Evolutionary conservation across 1,284 basidiomycete species (phyloP).

Genomic region (Ceratobasidium sp.): DNA sequence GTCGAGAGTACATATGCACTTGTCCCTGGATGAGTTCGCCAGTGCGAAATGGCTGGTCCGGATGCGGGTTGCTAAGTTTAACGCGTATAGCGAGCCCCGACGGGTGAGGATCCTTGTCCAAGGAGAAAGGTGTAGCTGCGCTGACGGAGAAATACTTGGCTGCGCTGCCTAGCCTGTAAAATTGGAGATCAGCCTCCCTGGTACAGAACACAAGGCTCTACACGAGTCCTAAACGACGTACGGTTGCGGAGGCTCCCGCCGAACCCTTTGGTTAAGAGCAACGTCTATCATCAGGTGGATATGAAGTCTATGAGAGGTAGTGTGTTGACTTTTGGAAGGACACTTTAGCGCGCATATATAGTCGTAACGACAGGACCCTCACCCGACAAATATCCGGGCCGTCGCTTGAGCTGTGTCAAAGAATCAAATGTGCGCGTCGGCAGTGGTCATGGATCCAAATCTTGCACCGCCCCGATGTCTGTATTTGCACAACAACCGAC

Average conservation of each 20-base stretch:
- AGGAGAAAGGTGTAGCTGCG: constrained; percentile 25
- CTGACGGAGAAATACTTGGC: constrained; percentile 35
- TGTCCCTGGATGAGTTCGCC: constrained; percentile 27
- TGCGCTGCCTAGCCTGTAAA: constrained; percentile 17
- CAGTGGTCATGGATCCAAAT: too few relatives aligned
- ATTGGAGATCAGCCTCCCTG: background rate
- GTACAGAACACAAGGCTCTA: background rate
- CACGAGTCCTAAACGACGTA: background rate
- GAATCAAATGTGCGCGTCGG: too few relatives aligned
- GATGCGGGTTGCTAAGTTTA: constrained; percentile 30
- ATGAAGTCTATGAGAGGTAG: too few relatives aligned
- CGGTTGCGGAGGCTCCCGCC: constrained; percentile 24
- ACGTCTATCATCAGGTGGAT: background rate
- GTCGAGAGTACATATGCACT: constrained; percentile 21
- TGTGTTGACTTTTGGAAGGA: too few relatives aligned
- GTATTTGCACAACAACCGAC: too few relatives aligned
- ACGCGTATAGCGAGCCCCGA: constrained; percentile 23
- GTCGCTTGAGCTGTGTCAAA: too few relatives aligned
- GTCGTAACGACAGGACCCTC: too few relatives aligned
- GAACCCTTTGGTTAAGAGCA: background rate
- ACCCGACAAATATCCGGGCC: too few relatives aligned
- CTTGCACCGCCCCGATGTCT: too few relatives aligned
- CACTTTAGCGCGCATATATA: too few relatives aligned
- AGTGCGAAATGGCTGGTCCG: constrained; percentile 11
- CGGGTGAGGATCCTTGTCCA: constrained; percentile 20